These are phyloP conservation scores for Elsinoe ampelina DNA, from an alignment of 2,329 filamentous ascomycete species.

Conservation along the genomic window DNA sequence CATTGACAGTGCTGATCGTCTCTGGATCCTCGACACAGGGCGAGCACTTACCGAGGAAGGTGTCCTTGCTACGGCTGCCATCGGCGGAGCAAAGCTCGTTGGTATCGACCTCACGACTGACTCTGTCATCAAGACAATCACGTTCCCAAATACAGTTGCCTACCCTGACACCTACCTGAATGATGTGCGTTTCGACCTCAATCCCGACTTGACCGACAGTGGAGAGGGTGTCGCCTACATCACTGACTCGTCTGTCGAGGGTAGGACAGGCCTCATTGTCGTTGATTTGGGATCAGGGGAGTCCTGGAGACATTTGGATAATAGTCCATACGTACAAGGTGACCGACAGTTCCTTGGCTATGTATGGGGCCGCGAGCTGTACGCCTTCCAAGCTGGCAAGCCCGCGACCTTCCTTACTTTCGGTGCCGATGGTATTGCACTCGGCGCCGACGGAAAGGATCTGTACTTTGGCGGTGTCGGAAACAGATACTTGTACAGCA, in stretches of 20 bases:
- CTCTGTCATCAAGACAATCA: slow-evolving; percentile 41
- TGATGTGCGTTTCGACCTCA: slow-evolving; percentile 47
- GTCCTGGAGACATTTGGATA: slow-evolving; percentile 42
- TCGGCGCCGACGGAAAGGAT: slow-evolving; percentile 40
- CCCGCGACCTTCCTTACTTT: slow-evolving; percentile 34
- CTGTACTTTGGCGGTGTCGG: slow-evolving; percentile 40
- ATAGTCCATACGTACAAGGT: slow-evolving; percentile 32
- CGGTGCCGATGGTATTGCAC: slow-evolving; percentile 43
- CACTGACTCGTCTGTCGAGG: slow-evolving; percentile 41
- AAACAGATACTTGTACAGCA: slow-evolving; percentile 36
- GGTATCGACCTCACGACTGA: slow-evolving; percentile 40
- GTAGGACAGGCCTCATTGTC: slow-evolving; percentile 41
- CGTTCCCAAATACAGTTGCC: slow-evolving; percentile 40
- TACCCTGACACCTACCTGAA: slow-evolving; percentile 44
- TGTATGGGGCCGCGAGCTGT: slow-evolving; percentile 41
- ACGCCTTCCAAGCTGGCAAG: slow-evolving; percentile 31
- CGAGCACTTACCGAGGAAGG: slow-evolving; percentile 35
- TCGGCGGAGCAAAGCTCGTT: slow-evolving; percentile 44
- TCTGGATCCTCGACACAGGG: slow-evolving; percentile 48
- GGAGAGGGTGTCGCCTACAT: slow-evolving; percentile 45
- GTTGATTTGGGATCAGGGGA: slow-evolving; percentile 42
- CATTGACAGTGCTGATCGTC: slow-evolving; percentile 40
- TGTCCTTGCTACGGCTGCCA: slow-evolving; percentile 35
- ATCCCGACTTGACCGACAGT: slow-evolving; percentile 30
- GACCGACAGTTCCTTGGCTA: slow-evolving; percentile 40